Percentiles rank a stretch among this genome's conserved stretches.
phyloP scores from a whole-genome alignment of 805 yeast species.

The Saccharomycopsis sp. region DNA sequence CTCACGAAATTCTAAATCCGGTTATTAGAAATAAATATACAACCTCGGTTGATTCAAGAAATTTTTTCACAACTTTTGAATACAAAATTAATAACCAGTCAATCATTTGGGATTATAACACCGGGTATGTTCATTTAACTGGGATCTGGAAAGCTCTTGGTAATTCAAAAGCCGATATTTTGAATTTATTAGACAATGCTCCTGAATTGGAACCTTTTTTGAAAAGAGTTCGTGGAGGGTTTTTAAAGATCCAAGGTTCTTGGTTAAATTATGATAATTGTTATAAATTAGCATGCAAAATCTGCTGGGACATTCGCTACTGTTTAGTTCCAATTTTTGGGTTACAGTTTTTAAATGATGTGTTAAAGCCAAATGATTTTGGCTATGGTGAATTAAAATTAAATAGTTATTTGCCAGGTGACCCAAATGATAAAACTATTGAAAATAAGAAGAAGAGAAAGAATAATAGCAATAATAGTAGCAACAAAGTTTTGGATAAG shows the following conservation, averaged over 20 bases:
- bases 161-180: conserved; percentile 68
- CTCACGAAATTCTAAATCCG: conserved; percentile 20
- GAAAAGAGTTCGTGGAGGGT: conserved; percentile 83
- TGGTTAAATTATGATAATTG: conserved; percentile 79
- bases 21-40: conserved; percentile 47
- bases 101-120: conserved; percentile 79
- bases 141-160: conserved; percentile 81
- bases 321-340: conserved; percentile 81
- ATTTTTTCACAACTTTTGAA: conserved; percentile 64
- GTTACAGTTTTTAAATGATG: conserved; percentile 50
- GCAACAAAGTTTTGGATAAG: not conserved
- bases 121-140: conserved; percentile 82
- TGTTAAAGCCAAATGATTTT: conserved; percentile 50
- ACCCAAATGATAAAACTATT: conserved; percentile 17
- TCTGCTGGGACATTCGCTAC: conserved; percentile 72
- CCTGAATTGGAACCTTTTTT: conserved; percentile 59
- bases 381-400: conserved; percentile 60
- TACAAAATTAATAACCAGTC: conserved; percentile 62
- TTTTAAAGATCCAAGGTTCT: conserved; percentile 86
- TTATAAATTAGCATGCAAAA: conserved; percentile 56
- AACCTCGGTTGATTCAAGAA: conserved; percentile 67
- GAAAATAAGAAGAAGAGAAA: conserved; percentile 18
- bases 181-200: conserved; percentile 53
- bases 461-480: too few species aligned
- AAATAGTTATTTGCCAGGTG: conserved; percentile 23